A percentile compares a stretch with the other conserved stretches of the same genome.
phyloP scores from a whole-genome alignment of 306 rosid genomes.

The Vigna trinervia region DNA sequence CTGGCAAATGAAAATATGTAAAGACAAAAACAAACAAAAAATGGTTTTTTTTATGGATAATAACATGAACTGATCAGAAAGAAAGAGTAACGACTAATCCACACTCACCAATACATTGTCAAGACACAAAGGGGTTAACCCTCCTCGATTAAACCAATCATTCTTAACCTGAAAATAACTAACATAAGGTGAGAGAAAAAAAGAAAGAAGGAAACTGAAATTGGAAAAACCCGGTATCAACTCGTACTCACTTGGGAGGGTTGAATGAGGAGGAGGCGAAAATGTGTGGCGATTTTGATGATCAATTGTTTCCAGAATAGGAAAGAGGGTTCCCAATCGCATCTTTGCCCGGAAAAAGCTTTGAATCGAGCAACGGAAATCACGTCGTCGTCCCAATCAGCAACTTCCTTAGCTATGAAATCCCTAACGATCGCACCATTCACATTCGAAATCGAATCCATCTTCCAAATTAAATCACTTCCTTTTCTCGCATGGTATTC shows the following conservation, averaged over 20 bases:
- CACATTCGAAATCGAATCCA: slow-evolving; percentile 47
- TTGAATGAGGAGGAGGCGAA: slow-evolving; percentile 55
- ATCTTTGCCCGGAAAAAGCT: slow-evolving; percentile 86
- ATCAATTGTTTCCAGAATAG: slow-evolving; percentile 79
- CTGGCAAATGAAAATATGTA: slow-evolving; percentile 58
- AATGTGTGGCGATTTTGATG: slow-evolving; percentile 61
- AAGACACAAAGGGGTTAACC: slow-evolving; percentile 82
- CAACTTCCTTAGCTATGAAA: slow-evolving; percentile 60
- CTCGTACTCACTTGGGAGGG: slow-evolving; percentile 57
- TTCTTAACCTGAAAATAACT: slow-evolving; percentile 52
- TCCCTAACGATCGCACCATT: slow-evolving; percentile 53
- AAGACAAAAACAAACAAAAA: slow-evolving; percentile 29
- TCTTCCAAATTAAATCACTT: slow-evolving; percentile 17
- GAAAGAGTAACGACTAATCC: background rate
- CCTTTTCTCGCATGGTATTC: background rate
- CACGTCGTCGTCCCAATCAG: slow-evolving; percentile 78
- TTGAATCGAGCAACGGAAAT: slow-evolving; percentile 73
- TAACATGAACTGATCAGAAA: background rate
- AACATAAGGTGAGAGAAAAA: background rate
- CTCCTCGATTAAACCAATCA: slow-evolving; percentile 81
- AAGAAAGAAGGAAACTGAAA: background rate
- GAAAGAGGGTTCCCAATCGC: slow-evolving; percentile 76
- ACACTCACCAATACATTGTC: slow-evolving; percentile 74
- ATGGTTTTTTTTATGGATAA: background rate
- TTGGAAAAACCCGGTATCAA: background rate